phyloP scores from a whole-genome alignment of 768 basidiomycete species.

The Tulasnella sp. region DNA sequence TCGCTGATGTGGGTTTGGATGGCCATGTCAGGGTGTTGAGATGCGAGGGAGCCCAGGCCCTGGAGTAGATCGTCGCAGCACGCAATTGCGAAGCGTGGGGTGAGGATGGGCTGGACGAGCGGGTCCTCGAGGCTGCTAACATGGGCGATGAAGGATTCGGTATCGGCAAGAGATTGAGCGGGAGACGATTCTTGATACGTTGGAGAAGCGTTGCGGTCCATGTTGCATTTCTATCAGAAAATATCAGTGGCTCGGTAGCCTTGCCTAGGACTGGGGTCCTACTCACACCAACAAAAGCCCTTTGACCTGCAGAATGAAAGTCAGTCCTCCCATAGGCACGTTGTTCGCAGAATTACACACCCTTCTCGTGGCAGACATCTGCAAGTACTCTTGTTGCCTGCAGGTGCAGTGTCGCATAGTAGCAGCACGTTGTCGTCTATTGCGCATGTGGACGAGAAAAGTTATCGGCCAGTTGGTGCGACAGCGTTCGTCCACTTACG shows the following conservation, averaged over 20 bases:
- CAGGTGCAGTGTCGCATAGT: constrained; percentile 76
- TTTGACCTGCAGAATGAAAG: constrained; percentile 47
- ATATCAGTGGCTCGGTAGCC: neutral
- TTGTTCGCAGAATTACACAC: constrained; percentile 29
- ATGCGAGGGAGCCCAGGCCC: constrained; percentile 54
- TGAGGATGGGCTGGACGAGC: constrained; percentile 82
- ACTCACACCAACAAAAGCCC: constrained; percentile 78
- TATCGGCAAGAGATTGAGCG: constrained; percentile 51
- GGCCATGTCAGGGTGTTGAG: constrained; percentile 49
- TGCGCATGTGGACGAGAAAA: neutral
- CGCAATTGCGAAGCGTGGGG: constrained; percentile 93
- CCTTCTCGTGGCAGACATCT: constrained; percentile 56
- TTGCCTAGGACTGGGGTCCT: neutral
- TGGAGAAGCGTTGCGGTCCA: constrained; percentile 67
- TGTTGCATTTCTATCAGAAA: constrained; percentile 71
- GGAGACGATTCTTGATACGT: constrained; percentile 61
- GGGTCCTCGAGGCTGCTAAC: constrained; percentile 50
- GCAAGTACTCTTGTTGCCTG: constrained; percentile 76
- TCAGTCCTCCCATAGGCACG: constrained; percentile 24
- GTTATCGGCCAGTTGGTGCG: constrained; percentile 3
- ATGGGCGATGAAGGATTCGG: constrained; percentile 56
- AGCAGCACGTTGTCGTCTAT: constrained; percentile 93
- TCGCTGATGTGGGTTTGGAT: constrained; percentile 95
- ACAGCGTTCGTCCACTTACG: constrained; percentile 41
- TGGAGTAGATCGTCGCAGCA: constrained; percentile 66